Conservation (phyloP, 306 rosid species). For the Medicago arabica region DNA sequence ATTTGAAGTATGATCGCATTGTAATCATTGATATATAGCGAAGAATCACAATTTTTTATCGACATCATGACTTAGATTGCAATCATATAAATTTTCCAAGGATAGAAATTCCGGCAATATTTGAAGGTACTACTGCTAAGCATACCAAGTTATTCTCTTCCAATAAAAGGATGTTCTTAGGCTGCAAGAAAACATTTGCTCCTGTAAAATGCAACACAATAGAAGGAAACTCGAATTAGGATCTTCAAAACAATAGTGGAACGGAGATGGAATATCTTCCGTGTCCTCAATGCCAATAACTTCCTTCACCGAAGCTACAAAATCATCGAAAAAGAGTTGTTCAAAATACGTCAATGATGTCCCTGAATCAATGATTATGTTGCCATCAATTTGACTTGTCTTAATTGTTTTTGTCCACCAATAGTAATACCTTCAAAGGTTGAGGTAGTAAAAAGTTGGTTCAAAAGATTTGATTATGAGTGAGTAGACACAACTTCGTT, state of each 20-base stretch:
- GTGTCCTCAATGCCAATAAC: background rate
- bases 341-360: conserved; percentile 23
- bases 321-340: background rate
- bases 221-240: background rate
- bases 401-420: background rate
- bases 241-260: background rate
- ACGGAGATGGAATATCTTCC: background rate
- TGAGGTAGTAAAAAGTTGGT: conserved; percentile 26
- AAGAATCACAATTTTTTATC: too few species aligned
- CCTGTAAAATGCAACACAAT: conserved; percentile 28
- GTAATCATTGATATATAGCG: too few species aligned
- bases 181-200: background rate
- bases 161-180: background rate
- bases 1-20: too few species aligned
- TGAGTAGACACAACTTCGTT: conserved; percentile 15
- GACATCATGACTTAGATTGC: too few species aligned
- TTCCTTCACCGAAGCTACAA: conserved; percentile 6
- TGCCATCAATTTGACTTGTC: background rate
- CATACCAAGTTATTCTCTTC: background rate
- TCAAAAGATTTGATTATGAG: background rate
- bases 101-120: background rate
- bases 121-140: background rate
- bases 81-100: background rate
- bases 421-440: conserved; percentile 31
- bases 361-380: conserved; percentile 44